Evolutionary conservation across 1,284 basidiomycete genomes (phyloP).

Genomic region (Trichosporon sp.): DNA sequence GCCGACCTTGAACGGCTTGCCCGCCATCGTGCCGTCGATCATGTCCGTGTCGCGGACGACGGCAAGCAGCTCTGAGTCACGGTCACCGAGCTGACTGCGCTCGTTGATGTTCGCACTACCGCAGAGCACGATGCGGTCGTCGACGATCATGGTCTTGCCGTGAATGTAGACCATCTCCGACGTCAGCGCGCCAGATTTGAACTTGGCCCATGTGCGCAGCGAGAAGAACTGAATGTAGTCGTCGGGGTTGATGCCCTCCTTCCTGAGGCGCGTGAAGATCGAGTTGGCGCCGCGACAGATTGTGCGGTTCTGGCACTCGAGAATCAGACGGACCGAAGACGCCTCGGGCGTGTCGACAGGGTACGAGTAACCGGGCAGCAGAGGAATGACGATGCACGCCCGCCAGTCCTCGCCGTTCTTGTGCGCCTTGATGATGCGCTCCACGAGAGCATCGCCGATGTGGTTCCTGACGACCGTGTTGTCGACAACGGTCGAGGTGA

Average conservation of each 20-base stretch:
- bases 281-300: conserved; percentile 86
- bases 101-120: conserved; percentile 99
- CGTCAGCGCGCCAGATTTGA: conserved; percentile 75
- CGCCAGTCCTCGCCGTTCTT: conserved; percentile 78
- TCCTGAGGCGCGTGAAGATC: conserved; percentile 79
- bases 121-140: conserved; percentile 90
- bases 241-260: conserved; percentile 87
- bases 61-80: conserved; percentile 90
- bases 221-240: conserved; percentile 92
- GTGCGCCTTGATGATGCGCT: conserved; percentile 85
- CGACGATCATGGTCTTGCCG: conserved; percentile 82
- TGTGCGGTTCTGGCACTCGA: conserved; percentile 88
- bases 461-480: conserved; percentile 85
- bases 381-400: conserved; percentile 87
- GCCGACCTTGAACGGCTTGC: conserved; percentile 90
- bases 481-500: conserved; percentile 84
- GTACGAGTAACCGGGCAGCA: conserved; percentile 90
- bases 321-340: conserved; percentile 84
- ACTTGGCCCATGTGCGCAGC: conserved; percentile 87
- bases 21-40: conserved; percentile 90
- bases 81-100: conserved; percentile 87
- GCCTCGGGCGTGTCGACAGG: conserved; percentile 90
- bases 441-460: conserved; percentile 90
- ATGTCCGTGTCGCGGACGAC: conserved; percentile 95
- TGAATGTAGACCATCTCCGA: conserved; percentile 94